A percentile compares a stretch with the other conserved stretches of the same genome.
Evolutionary conservation across 208 protist genomes (phyloP).

Genomic region (Leishmania amazonensis): DNA sequence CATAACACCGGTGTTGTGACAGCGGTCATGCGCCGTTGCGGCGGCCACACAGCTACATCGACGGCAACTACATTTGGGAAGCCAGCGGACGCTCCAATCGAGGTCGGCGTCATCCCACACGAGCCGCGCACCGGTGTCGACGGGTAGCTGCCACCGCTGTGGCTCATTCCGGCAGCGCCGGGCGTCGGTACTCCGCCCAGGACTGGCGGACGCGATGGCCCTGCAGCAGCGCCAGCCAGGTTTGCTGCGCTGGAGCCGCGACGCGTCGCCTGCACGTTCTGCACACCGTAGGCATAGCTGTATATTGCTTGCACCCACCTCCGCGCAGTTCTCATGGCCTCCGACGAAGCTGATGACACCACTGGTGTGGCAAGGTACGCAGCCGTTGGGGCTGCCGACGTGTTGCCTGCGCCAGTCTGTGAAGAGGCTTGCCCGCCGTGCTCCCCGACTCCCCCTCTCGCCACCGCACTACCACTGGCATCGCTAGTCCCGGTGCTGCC

Average conservation of each 20-base stretch:
- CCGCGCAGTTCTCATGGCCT: conserved; percentile 40
- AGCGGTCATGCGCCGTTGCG: background rate
- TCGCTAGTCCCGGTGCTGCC: background rate
- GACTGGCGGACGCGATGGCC: background rate
- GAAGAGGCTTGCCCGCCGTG: background rate
- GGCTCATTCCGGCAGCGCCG: background rate
- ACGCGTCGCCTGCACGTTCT: background rate
- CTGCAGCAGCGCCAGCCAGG: background rate
- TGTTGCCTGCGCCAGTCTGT: background rate
- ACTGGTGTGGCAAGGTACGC: conserved; percentile 55
- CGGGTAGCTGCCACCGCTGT: conserved; percentile 5
- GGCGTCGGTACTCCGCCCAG: background rate
- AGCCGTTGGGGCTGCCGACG: background rate
- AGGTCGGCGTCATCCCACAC: conserved; percentile 10
- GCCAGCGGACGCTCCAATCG: background rate
- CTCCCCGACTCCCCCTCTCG: background rate
- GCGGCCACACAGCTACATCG: conserved; percentile 23
- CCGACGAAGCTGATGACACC: conserved; percentile 27
- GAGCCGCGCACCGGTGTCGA: conserved; percentile 8
- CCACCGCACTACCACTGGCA: background rate
- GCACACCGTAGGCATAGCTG: conserved; percentile 53
- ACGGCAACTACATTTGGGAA: conserved; percentile 1
- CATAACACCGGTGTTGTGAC: background rate
- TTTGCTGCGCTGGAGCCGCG: conserved; percentile 5
- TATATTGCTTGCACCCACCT: conserved; percentile 56